Percentiles rank a stretch among this genome's conserved stretches.
phyloP scores from a whole-genome alignment of 2,329 filamentous ascomycete genomes.

The Cladophialophora exuberans region DNA sequence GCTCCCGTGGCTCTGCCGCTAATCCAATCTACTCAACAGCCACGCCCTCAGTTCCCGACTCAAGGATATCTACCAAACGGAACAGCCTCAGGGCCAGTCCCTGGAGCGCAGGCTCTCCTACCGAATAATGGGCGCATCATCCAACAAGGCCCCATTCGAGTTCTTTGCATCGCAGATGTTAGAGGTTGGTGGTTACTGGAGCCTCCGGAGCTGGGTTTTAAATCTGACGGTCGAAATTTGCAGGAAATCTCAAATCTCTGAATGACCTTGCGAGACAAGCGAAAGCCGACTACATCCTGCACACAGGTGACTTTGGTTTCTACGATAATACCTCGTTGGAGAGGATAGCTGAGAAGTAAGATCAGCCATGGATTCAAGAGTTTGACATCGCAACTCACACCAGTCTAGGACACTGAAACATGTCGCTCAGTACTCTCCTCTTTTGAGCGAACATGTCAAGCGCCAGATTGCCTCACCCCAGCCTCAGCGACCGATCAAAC shows the following conservation, averaged over 20 bases:
- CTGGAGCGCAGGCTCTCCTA: conserved; percentile 52
- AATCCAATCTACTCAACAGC: conserved; percentile 28
- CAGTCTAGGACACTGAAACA: conserved; percentile 84
- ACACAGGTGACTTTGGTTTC: conserved; percentile 98
- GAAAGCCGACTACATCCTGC: conserved; percentile 94
- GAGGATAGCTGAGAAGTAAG: conserved; percentile 96
- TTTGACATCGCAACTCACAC: conserved; percentile 20
- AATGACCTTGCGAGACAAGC: conserved; percentile 96
- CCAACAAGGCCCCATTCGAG: conserved; percentile 51
- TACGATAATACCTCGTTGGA: conserved; percentile 96
- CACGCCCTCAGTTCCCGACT: conserved; percentile 34
- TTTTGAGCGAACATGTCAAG: conserved; percentile 78
- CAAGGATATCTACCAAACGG: conserved; percentile 50
- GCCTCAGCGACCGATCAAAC: conserved; percentile 70
- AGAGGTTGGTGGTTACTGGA: conserved; percentile 46
- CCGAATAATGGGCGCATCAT: conserved; percentile 55
- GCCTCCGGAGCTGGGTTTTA: not conserved
- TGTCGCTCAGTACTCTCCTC: conserved; percentile 95
- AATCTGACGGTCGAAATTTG: conserved; percentile 13
- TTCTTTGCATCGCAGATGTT: conserved; percentile 56
- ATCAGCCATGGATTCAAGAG: conserved; percentile 26
- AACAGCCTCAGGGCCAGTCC: conserved; percentile 44
- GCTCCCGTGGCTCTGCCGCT: conserved; percentile 26
- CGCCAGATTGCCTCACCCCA: conserved; percentile 68
- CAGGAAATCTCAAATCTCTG: conserved; percentile 91